Evolutionary conservation across 257 asterid genomes (phyloP), one percentile per base, ranked within the genome.

Genomic region (Mentha longifolia): DNA sequence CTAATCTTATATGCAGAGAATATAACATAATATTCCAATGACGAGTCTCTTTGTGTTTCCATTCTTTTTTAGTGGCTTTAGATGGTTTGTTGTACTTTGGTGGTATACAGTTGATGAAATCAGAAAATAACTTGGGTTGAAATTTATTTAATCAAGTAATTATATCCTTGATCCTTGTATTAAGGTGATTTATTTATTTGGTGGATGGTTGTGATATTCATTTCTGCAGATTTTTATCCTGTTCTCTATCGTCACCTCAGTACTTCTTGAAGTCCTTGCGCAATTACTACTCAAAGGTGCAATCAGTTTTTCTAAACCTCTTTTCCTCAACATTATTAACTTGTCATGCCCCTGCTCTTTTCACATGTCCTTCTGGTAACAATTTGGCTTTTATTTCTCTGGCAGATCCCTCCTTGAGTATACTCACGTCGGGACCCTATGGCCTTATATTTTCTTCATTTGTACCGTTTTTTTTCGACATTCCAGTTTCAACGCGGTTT

Each of bases 381-480:
- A 55, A 35, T 64, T 68, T 75, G 63, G 61, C 69, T 74, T 74
- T 5, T 74, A 41, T 76, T 78, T 75, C 50, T 78, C 43, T 79
- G 71, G 85, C 98, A 95, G 98, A 87, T 87, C 92, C 95, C 41
- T 78, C 92, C 76, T 75, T 88, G 78, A 85, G 75, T 51, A 74
- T 85, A 73, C 92, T 90, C 77, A 81, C 95, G 30, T 88, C 99
- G 67, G 99, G 99, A 77, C 98, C 99, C 63, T 92, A 92, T 72
- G 95, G 94, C 71, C 90, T 89, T 43, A 81, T 92, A 73, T 90
- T 95, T 80, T 81, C 97, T 71, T 92, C 95, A 49, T 92, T 95
- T 69, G 89, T 95, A 56, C 99, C 99, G 57, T 95, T 95, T 85
- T 92, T 71, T 80, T 93, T 92, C 66, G 96, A 95, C 87, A 95